phyloP scores from a whole-genome alignment of 345 rosid genomes.

The Arabidopsis thaliana region TAIR10.1 NC_003070.9:20015001-20015500 shows the following conservation, averaged over 20 bases:
- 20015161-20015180: not conserved
- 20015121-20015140: not conserved
- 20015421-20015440: too few species aligned
- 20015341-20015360: too few species aligned
- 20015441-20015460: too few species aligned
- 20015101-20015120: not conserved
- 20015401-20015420: not conserved
- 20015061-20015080: not conserved
- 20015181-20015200: not conserved
- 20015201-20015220: not conserved
- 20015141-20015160: too few species aligned
- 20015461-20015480: too few species aligned
- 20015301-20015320: not conserved
- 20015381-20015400: not conserved
- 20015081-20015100: slow-evolving; percentile 11
- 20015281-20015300: too few species aligned
- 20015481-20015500: too few species aligned
- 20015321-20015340: not conserved
- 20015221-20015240: not conserved
- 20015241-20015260: not conserved
- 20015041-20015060: slow-evolving; percentile 15
- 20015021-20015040: slow-evolving; percentile 12
- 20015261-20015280: too few species aligned
- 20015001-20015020: not conserved
- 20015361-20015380: too few species aligned